A percentile compares a stretch with the other conserved stretches of the same genome.
phyloP scores from a whole-genome alignment of 129 eudicot species.

The Chrysanthemum lavandulifolium region DNA sequence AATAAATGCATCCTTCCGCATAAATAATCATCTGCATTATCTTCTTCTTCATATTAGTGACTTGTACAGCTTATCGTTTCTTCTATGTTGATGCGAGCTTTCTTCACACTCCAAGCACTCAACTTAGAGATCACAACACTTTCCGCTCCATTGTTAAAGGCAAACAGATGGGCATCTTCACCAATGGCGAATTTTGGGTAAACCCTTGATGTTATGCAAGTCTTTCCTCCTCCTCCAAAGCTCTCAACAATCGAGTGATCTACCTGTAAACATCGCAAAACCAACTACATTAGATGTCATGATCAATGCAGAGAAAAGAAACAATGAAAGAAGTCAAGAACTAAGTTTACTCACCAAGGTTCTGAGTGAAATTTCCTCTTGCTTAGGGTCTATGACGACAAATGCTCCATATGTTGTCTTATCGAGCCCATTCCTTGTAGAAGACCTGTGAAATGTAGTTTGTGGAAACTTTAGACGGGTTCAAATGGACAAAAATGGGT shows the following conservation, averaged over 20 bases:
- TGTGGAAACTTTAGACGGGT: no score
- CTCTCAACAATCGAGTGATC: conserved; percentile 73
- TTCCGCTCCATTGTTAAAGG: conserved; percentile 45
- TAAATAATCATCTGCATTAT: no score
- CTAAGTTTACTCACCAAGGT: no score
- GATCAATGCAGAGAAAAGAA: no score
- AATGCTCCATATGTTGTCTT: no score
- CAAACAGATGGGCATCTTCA: conserved; percentile 41
- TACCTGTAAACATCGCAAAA: conserved; percentile 37
- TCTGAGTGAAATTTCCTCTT: no score
- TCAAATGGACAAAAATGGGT: no score
- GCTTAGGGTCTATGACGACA: no score
- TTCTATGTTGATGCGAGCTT: conserved; percentile 15
- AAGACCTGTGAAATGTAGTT: no score
- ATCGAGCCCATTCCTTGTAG: no score
- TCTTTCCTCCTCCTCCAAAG: conserved; percentile 68
- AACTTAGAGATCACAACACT: conserved; percentile 29
- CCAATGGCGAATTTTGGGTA: conserved; percentile 58
- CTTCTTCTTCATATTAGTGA: no score
- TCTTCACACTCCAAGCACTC: conserved; percentile 38
- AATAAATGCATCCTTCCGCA: background rate
- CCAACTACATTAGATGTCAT: background rate
- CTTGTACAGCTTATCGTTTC: no score
- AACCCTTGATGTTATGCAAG: conserved; percentile 68
- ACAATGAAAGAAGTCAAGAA: background rate